These are phyloP conservation scores for Hydrangea macrophylla DNA, from an alignment of 148 eudicot genomes.

Conservation along the genomic window DNA sequence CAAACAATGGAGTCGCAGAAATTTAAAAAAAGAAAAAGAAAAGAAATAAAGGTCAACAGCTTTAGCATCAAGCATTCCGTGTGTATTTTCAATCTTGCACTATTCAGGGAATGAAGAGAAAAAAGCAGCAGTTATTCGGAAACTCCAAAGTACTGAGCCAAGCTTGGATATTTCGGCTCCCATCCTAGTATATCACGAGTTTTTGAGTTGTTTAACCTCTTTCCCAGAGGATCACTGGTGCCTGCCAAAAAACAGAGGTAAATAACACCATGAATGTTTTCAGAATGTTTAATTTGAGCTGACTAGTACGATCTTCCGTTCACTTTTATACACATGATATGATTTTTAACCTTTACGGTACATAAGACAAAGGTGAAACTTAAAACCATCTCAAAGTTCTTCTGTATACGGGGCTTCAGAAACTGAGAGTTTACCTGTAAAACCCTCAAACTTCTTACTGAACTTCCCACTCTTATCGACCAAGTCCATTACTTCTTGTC, in stretches of 20 bases:
- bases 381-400: too few relatives aligned
- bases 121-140: slow-evolving; percentile 10
- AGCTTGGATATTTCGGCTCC: slow-evolving; percentile 83
- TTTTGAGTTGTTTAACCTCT: slow-evolving; percentile 68
- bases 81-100: neutral
- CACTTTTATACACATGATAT: neutral
- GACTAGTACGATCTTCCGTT: neutral
- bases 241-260: slow-evolving; percentile 33
- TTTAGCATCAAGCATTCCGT: neutral
- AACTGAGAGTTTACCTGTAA: slow-evolving; percentile 49
- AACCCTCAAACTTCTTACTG: slow-evolving; percentile 53
- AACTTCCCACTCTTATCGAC: slow-evolving; percentile 76
- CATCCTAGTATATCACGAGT: slow-evolving; percentile 62
- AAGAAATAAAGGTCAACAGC: neutral
- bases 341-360: neutral
- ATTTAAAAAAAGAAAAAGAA: too few relatives aligned
- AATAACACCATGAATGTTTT: too few relatives aligned
- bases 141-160: slow-evolving; percentile 61
- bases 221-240: slow-evolving; percentile 68
- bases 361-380: neutral
- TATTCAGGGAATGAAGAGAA: neutral
- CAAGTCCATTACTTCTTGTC: slow-evolving; percentile 91
- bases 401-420: too few relatives aligned
- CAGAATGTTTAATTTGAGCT: neutral
- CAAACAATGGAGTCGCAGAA: neutral